Evolutionary conservation across 2,329 filamentous ascomycete genomes (phyloP).

Genomic region (Cadophora malorum): DNA sequence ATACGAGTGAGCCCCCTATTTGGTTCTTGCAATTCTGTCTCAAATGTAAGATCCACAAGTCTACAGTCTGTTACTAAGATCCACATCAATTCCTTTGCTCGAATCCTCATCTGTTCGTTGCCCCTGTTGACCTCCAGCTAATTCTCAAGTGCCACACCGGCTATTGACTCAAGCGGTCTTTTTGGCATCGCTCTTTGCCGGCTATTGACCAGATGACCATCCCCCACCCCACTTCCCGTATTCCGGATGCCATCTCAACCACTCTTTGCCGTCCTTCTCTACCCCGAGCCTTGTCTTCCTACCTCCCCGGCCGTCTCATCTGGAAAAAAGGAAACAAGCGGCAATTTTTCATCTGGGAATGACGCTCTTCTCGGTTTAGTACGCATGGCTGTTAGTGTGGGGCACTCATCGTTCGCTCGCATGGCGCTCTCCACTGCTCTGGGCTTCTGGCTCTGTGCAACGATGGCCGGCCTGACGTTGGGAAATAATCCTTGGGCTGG

Average conservation of each 20-base stretch:
- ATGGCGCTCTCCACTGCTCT: slow-evolving; percentile 3
- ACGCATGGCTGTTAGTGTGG: slow-evolving; percentile 3
- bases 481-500: slow-evolving; percentile 12
- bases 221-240: slow-evolving; percentile 9
- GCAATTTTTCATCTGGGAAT: background rate
- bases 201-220: slow-evolving; percentile 18
- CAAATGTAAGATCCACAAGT: background rate
- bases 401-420: background rate
- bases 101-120: background rate
- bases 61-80: background rate
- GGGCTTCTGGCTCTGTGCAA: slow-evolving; percentile 10
- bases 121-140: background rate
- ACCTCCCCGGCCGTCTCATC: background rate
- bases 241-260: slow-evolving; percentile 12
- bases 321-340: slow-evolving; percentile 13
- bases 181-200: slow-evolving; percentile 14
- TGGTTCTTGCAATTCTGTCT: background rate
- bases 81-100: background rate
- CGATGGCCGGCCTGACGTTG: slow-evolving; percentile 10
- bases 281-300: background rate
- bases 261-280: background rate
- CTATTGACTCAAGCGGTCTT: slow-evolving; percentile 14
- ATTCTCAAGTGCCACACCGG: background rate
- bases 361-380: slow-evolving; percentile 16
- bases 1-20: background rate